Evolutionary conservation across 1,284 basidiomycete species (phyloP).

Genomic region (Ustilago xerochloae): DNA sequence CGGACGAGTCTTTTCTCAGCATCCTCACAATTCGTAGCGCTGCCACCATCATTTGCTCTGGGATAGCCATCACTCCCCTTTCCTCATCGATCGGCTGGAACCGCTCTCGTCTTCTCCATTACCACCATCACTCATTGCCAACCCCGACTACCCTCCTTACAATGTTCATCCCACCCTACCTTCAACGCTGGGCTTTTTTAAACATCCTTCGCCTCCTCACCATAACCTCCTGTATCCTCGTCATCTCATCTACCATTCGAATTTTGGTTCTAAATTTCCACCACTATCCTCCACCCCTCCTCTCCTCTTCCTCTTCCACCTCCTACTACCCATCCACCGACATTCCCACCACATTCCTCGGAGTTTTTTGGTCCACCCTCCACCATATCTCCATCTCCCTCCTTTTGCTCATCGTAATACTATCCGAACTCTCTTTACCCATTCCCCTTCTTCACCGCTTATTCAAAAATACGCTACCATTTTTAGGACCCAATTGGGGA

Average conservation of each 20-base stretch:
- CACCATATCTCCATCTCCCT: conserved; percentile 37
- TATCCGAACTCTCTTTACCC: conserved; percentile 47
- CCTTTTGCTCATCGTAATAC: conserved; percentile 31
- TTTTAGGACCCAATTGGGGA: conserved; percentile 52
- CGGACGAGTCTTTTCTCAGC: too few relatives aligned
- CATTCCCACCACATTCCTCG: conserved; percentile 52
- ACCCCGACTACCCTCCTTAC: not conserved
- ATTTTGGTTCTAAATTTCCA: conserved; percentile 25
- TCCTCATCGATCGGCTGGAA: not conserved
- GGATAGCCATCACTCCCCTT: too few relatives aligned
- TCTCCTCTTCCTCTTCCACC: not conserved
- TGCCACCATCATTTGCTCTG: too few relatives aligned
- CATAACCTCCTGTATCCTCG: conserved; percentile 34
- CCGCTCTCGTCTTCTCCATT: not conserved
- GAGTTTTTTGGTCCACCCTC: conserved; percentile 55
- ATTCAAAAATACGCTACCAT: conserved; percentile 49
- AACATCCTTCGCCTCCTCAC: conserved; percentile 44
- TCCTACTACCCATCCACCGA: conserved; percentile 47
- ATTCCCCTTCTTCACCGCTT: conserved; percentile 28
- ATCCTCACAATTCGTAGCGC: too few relatives aligned
- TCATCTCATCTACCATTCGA: conserved; percentile 30
- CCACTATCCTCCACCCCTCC: conserved; percentile 20
- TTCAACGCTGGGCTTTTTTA: conserved; percentile 44
- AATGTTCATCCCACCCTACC: conserved; percentile 43
- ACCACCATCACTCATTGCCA: not conserved